phyloP scores from a whole-genome alignment of 768 basidiomycete species.

The Boletus subparvulus region DNA sequence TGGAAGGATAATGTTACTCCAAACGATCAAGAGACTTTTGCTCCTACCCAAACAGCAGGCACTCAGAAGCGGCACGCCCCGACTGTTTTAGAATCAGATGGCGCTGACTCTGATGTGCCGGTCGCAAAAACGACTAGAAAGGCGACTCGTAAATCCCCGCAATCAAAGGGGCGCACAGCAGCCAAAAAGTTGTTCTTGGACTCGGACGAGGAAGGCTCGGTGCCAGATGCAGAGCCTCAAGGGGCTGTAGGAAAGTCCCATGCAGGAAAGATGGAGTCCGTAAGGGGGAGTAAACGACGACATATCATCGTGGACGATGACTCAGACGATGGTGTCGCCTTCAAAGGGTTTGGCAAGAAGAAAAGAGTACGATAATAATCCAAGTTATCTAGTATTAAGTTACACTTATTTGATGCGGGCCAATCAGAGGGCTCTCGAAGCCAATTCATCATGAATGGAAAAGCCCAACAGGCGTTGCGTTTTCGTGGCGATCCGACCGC shows the following conservation, averaged over 20 bases:
- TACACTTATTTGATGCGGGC: neutral
- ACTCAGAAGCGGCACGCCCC: conserved; percentile 26
- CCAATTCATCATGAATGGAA: conserved; percentile 75
- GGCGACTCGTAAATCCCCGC: conserved; percentile 25
- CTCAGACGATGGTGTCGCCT: conserved; percentile 70
- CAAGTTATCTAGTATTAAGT: neutral
- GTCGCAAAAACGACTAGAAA: conserved; percentile 12
- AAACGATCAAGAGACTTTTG: conserved; percentile 16
- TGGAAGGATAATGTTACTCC: conserved; percentile 46
- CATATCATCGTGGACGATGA: conserved; percentile 58
- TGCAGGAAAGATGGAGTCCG: conserved; percentile 2
- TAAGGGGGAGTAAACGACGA: conserved; percentile 22
- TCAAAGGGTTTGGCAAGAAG: conserved; percentile 57
- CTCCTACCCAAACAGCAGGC: conserved; percentile 17
- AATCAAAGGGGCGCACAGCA: conserved; percentile 25
- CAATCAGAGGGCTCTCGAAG: conserved; percentile 7
- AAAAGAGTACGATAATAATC: conserved; percentile 9
- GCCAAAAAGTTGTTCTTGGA: conserved; percentile 51
- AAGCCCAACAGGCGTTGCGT: conserved; percentile 83
- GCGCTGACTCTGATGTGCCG: conserved; percentile 27
- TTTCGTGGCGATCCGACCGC: conserved; percentile 86
- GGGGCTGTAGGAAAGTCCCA: neutral
- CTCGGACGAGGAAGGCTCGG: conserved; percentile 43
- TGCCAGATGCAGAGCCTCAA: neutral
- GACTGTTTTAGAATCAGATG: conserved; percentile 43